Percentiles rank a stretch among this genome's conserved stretches.
These are phyloP conservation scores for Ophiocordyceps polyrhachis-furcata DNA, from an alignment of 2,329 filamentous ascomycete genomes.

Conservation along the genomic window DNA sequence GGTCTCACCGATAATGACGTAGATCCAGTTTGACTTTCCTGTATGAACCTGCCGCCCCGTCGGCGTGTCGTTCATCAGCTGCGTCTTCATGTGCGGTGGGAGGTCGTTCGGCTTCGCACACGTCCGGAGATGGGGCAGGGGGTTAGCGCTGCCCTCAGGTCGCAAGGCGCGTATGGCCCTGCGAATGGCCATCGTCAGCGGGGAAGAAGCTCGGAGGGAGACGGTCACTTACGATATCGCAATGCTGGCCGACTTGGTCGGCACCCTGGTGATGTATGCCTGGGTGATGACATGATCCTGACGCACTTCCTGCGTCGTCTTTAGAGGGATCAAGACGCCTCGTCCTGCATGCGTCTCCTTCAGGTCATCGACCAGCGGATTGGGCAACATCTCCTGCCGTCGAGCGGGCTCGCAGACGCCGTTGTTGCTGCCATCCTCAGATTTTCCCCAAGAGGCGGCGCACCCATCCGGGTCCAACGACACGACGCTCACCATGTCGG, in stretches of 20 bases:
- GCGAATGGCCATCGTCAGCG: slow-evolving; percentile 5
- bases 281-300: slow-evolving; percentile 39
- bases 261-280: slow-evolving; percentile 54
- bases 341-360: slow-evolving; percentile 17
- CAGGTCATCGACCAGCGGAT: slow-evolving; percentile 19
- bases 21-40: slow-evolving; percentile 40
- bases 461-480: not conserved
- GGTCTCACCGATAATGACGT: slow-evolving; percentile 34
- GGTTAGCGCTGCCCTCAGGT: slow-evolving; percentile 42
- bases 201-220: not conserved
- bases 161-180: slow-evolving; percentile 38
- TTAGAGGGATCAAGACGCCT: slow-evolving; percentile 40
- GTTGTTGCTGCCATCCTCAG: too few relatives aligned
- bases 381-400: slow-evolving; percentile 9
- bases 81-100: slow-evolving; percentile 42
- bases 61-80: slow-evolving; percentile 39
- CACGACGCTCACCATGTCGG: not conserved
- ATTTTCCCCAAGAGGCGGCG: too few relatives aligned
- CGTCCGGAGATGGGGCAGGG: slow-evolving; percentile 53
- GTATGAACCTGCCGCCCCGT: slow-evolving; percentile 37
- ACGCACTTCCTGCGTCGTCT: slow-evolving; percentile 43
- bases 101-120: slow-evolving; percentile 56
- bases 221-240: slow-evolving; percentile 42
- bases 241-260: slow-evolving; percentile 51
- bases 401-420: not conserved